Evolutionary conservation across 1,284 basidiomycete species (phyloP), one percentile per base, ranked within the genome.

Genomic region (Boletellus deceptivus): DNA sequence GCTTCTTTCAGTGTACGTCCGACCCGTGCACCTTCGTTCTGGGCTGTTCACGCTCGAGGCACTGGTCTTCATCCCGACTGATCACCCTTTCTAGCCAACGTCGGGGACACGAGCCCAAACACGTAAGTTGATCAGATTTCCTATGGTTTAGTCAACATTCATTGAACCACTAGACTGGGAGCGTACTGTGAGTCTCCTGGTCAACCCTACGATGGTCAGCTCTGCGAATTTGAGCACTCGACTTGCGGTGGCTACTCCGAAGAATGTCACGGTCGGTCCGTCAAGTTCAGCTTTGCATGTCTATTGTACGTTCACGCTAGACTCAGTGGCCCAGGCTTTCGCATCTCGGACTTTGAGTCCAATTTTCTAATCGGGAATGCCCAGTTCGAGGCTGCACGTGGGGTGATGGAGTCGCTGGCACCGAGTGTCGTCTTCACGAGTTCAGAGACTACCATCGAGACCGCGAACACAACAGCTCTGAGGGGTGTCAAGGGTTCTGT

Each of bases 171-270:
- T 53, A 85, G 84, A 29, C 70, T 84, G 17, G 87, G 87, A 8
- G 83, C 89, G 3, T 87, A 83, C 69, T 91, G 89, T 58, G 83
- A 91, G 63, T 83, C 81, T 52, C 86, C 87, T 0, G 88, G 86
- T 13, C 55, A 89, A 62, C 60, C 74, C 2, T 85, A 77, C 69
- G 78, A 89, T 56, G 86, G 87, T 14, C 75, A 79, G 55, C 67
- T 75, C 4, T 90, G 88, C 60, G 80, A 85, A 18, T 75, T 79
- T 48, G 75, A 86, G 34, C 78, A 80, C 49, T 88, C 87, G 0
- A 90, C 87, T 8, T 90, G 88, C 58, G 87, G 87, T n/a, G 83
- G 80, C 36, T 77, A 70, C 45, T 80, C 76, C 2, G 60, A 86
- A 58, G 75, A 86, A 49, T 90, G 87, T 60, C 85, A 83, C 62